Conservation (phyloP, 2,329 filamentous ascomycete species). For the Helicocarpus griseus region DNA sequence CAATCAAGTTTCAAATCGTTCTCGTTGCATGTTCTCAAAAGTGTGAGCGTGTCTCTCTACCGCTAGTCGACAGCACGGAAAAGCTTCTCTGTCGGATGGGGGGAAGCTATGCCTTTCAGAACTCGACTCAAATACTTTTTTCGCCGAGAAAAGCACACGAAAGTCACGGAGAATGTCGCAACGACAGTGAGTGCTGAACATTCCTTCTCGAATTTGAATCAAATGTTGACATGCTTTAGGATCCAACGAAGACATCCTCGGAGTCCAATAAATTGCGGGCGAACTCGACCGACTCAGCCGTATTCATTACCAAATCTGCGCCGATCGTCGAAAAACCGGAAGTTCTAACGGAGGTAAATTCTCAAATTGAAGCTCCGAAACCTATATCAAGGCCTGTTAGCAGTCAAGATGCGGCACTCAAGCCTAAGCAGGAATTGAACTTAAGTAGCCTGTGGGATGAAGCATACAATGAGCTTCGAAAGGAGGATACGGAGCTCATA, state of each 20-base stretch:
- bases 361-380: background rate
- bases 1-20: background rate
- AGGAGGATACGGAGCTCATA: background rate
- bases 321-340: background rate
- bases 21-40: background rate
- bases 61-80: background rate
- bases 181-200: background rate
- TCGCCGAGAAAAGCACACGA: background rate
- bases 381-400: background rate
- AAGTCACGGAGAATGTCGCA: background rate
- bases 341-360: background rate
- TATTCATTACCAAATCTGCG: background rate
- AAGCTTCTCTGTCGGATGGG: background rate
- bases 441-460: constrained; percentile 1
- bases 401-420: background rate
- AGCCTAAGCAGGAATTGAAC: background rate
- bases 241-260: background rate
- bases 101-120: background rate
- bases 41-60: background rate
- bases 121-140: background rate
- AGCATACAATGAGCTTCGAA: background rate
- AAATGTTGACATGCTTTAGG: background rate
- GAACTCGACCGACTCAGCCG: background rate
- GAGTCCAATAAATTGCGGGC: background rate
- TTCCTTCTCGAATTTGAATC: background rate